Evolutionary conservation across 176 grass and related monocot species (phyloP), one percentile per base, ranked within the genome.

Genomic region (Phyllostachys edulis): DNA sequence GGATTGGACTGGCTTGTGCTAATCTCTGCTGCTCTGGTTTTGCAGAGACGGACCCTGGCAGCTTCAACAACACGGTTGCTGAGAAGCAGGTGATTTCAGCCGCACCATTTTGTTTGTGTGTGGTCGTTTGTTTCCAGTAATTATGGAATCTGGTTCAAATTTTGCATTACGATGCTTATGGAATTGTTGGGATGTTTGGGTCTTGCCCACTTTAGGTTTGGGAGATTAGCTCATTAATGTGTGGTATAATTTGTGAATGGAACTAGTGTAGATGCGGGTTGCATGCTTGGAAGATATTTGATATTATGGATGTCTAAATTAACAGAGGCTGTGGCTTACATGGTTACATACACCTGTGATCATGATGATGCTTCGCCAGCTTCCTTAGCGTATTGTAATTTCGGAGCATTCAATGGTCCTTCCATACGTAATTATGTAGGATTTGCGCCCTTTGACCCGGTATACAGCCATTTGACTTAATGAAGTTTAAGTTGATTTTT

Each of bases 1-100:
- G 20, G 16, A 27, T 75, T 87, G 39, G 49, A 47, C 47, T 83
- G 51, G 27, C 50, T 21, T 41, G n/a, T 77, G 79, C 77, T 91
- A 41, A 91, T 56, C 52, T 76, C 41, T 23, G 42, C 40, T 47
- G 45, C 69, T 87, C 17, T 60, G 74, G 20, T 76, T 87, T 85
- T 93, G 86, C 87, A 94, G 97, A 99, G 82, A 94, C 86, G 6
- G 91, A 94, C 77, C 91, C 85, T 4, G 93, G 91, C 11, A 91
- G 97, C 85, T 99, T 99, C 85, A 96, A 99, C 92, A 99, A 99
- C 63, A 99, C 91, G 42, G 93, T 96, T 55, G 90, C 93, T 2
- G 90, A 92, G 79, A 94, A 99, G 65, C 91, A 96, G 91, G 93
- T 99, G 73, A 77, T 44, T 73, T 92, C 55, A 63, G 59, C 32